These are phyloP conservation scores for Botryococcus braunii DNA, from an alignment of 163 green algal species.

Conservation along the genomic window DNA sequence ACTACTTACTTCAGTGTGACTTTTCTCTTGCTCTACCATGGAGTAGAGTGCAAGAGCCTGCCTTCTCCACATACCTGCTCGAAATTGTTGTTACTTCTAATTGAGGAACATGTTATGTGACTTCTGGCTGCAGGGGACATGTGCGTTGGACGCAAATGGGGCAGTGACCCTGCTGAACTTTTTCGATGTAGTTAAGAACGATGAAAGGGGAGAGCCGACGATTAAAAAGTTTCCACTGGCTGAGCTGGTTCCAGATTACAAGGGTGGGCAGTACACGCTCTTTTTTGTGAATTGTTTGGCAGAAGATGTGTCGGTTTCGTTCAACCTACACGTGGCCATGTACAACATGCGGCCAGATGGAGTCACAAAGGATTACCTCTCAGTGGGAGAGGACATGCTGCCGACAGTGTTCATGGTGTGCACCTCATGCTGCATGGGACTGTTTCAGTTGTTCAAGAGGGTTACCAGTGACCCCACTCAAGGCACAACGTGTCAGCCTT, in stretches of 20 bases:
- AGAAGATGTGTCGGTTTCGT: constrained; percentile 43
- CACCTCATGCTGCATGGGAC: not conserved
- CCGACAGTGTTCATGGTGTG: constrained; percentile 79
- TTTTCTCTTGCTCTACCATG: no score
- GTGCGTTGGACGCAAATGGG: constrained; percentile 48
- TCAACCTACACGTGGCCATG: constrained; percentile 53
- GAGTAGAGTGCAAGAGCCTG: no score
- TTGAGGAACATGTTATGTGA: no score
- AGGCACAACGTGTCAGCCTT: no score
- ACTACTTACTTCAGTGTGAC: no score
- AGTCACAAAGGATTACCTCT: constrained; percentile 77
- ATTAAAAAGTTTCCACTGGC: not conserved
- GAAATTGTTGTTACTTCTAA: no score
- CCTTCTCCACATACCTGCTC: no score
- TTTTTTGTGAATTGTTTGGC: constrained; percentile 87
- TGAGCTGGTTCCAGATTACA: constrained; percentile 22
- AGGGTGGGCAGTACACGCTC: constrained; percentile 47
- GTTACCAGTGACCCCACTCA: not conserved
- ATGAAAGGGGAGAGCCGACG: constrained; percentile 23
- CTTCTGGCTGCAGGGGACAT: constrained; percentile 17
- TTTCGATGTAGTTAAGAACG: constrained; percentile 41
- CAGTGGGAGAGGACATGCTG: constrained; percentile 80
- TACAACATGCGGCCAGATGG: constrained; percentile 68
- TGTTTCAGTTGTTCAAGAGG: not conserved
- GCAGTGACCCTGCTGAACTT: constrained; percentile 58